Evolutionary conservation across 2,329 filamentous ascomycete genomes (phyloP), one percentile per base, ranked within the genome.

Genomic region (Nigrograna mackinnonii): DNA sequence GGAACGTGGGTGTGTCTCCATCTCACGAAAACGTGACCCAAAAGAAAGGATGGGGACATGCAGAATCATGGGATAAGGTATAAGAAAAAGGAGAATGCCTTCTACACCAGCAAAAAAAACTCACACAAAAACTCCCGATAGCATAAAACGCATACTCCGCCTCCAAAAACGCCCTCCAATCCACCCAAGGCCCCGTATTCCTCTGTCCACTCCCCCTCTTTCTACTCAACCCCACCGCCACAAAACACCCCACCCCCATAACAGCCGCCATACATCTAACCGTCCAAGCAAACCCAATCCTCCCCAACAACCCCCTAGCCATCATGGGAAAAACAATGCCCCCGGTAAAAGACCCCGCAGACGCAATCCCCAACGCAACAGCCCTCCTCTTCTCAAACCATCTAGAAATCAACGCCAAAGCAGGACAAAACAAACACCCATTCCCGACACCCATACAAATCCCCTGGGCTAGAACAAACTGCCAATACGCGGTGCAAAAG

Each of bases 241-340:
- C 35, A 59, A 48, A 18, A 44, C 57, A 44, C 58, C 63, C 69
- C 0, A 66, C 71, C 3, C 85, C 54, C 16, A 82, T 79, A 19
- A 87, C 74, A 40, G 87, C 77, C 0, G 80, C 84, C 35, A 85
- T 73, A 1, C 79, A 77, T 0, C 83, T 72, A 26, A 85, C 76
- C 0, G 84, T 84, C 82, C 83, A 86, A 0, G 73, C 72, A 53
- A 85, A 87, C n/a, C 61, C 62, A 17, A 64, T 26, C 11, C 39
- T 51, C 18, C 59, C 58, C 9, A 66, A 43, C 19, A 58, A 62
- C 40, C 63, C 56, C 40, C 62, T 58, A 12, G 58, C 61, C 19
- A 66, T 57, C n/a, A 64, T 44, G 16, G 62, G 62, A 20, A 64
- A 64, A 2, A 66, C 43, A 9, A 66, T 48, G 14, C 62, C 62